A percentile compares a stretch with the other conserved stretches of the same genome.
Evolutionary conservation across 2,329 filamentous ascomycete species (phyloP).

Genomic region (Chaetomiaceae sp.): DNA sequence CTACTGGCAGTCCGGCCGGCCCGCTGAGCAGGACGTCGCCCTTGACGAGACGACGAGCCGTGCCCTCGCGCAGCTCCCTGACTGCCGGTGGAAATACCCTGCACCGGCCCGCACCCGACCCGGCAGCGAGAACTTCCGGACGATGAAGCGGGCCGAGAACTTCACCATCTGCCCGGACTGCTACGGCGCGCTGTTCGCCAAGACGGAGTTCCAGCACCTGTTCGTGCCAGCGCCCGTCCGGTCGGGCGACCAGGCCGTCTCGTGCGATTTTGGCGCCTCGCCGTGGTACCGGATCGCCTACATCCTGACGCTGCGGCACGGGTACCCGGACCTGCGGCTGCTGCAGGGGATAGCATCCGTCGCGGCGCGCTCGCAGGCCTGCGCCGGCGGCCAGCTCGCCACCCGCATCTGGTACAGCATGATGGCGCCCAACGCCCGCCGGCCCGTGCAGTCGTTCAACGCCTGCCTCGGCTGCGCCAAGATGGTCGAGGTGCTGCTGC

Average conservation of each 20-base stretch:
- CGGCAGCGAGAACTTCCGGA: constrained; percentile 74
- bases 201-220: constrained; percentile 59
- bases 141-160: constrained; percentile 60
- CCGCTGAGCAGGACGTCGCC: constrained; percentile 33
- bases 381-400: constrained; percentile 48
- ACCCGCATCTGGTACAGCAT: constrained; percentile 70
- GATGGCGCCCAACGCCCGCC: constrained; percentile 58
- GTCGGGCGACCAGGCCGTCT: constrained; percentile 50
- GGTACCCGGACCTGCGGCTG: constrained; percentile 58
- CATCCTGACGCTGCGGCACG: constrained; percentile 68
- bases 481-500: constrained; percentile 67
- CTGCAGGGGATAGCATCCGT: constrained; percentile 64
- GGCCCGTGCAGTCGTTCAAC: constrained; percentile 62
- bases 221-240: constrained; percentile 59
- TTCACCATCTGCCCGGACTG: constrained; percentile 82
- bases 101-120: constrained; percentile 32
- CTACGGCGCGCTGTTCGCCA: constrained; percentile 61
- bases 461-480: constrained; percentile 70
- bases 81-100: constrained; percentile 61
- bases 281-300: constrained; percentile 83
- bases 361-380: constrained; percentile 50
- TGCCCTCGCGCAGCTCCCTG: constrained; percentile 47
- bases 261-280: constrained; percentile 71
- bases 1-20: constrained; percentile 42
- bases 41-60: constrained; percentile 41